Evolutionary conservation across 164 flowering plant species (phyloP).

Genomic region (Magnolia changhungtana): DNA sequence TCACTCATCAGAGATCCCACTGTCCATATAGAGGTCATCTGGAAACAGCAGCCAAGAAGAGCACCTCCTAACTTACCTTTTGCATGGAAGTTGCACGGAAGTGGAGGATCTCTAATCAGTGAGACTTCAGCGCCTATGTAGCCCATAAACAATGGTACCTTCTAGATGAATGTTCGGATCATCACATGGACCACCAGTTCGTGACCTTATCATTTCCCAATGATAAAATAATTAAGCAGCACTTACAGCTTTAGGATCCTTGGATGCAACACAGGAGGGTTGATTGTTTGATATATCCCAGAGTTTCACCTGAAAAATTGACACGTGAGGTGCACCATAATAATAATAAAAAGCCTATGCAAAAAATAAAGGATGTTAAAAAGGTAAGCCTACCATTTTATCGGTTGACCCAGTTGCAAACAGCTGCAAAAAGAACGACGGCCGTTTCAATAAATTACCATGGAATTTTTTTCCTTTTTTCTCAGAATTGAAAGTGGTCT

Average conservation of each 20-base stretch:
- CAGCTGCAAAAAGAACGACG: slow-evolving; percentile 41
- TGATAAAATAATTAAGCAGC: not conserved
- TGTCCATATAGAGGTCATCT: too few species aligned
- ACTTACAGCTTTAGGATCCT: slow-evolving; percentile 78
- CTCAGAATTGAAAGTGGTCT: not conserved
- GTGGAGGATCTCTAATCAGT: not conserved
- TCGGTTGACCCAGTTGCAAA: slow-evolving; percentile 89
- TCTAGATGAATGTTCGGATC: too few species aligned
- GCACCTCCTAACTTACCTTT: too few species aligned
- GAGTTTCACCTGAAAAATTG: slow-evolving; percentile 58
- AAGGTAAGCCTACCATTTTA: slow-evolving; percentile 54
- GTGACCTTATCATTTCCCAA: not conserved
- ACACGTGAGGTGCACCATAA: not conserved
- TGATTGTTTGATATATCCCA: slow-evolving; percentile 86
- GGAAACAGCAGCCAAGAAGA: too few species aligned
- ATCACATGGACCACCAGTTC: not conserved
- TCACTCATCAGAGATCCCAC: too few species aligned
- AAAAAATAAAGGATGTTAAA: not conserved
- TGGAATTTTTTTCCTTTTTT: not conserved
- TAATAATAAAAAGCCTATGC: not conserved
- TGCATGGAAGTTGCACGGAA: not conserved
- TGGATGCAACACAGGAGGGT: slow-evolving; percentile 71
- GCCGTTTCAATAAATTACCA: not conserved
- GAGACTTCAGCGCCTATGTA: not conserved
- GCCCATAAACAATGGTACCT: not conserved